Conservation (phyloP, 768 basidiomycete species). For the Calocybe indica region DNA sequence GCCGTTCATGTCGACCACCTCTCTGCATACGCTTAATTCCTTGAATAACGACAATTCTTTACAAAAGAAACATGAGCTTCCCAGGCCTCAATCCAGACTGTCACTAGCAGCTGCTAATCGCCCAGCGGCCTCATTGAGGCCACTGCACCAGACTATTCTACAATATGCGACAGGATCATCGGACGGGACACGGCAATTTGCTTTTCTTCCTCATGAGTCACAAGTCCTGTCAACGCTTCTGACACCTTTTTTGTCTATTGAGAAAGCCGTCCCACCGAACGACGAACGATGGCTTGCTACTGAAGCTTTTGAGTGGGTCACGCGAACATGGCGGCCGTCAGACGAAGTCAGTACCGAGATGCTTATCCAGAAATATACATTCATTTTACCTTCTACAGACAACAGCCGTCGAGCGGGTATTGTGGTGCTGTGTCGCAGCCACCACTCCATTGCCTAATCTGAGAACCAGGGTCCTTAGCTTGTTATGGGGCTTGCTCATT, state of each 20-base stretch:
- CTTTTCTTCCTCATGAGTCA: constrained; percentile 47
- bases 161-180: constrained; percentile 32
- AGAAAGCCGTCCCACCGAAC: constrained; percentile 28
- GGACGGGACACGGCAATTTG: constrained; percentile 17
- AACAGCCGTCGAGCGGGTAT: constrained; percentile 48
- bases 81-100: constrained; percentile 15
- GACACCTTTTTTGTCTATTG: constrained; percentile 43
- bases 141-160: constrained; percentile 40
- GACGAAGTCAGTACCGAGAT: constrained; percentile 41
- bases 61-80: constrained; percentile 27
- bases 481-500: constrained; percentile 41
- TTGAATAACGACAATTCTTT: constrained; percentile 12
- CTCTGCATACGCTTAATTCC: constrained; percentile 18
- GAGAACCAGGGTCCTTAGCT: constrained; percentile 44
- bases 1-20: constrained; percentile 35
- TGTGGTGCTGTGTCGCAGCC: constrained; percentile 70
- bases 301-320: constrained; percentile 55
- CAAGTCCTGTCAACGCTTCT: constrained; percentile 56
- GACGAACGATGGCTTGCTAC: constrained; percentile 51
- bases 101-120: constrained; percentile 10
- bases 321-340: constrained; percentile 49
- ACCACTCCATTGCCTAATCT: constrained; percentile 31
- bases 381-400: constrained; percentile 17
- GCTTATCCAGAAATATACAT: not conserved
- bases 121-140: constrained; percentile 31